Evolutionary conservation across 1,139 yeast species (phyloP), one percentile per base, ranked within the genome.

Genomic region (Geotrichum candidum): DNA sequence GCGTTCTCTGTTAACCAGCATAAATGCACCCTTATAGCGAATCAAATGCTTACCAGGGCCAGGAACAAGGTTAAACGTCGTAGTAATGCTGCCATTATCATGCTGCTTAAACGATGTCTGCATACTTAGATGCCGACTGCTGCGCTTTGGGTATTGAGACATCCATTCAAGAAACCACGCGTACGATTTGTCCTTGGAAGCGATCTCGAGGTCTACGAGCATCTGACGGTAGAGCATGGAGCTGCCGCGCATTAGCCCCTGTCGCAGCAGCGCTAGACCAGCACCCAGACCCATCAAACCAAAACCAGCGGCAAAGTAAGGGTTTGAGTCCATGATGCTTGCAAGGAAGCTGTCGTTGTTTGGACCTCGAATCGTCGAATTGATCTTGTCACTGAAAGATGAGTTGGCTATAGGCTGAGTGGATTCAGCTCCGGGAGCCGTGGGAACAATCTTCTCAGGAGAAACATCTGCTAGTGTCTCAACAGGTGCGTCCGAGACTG

Each of bases 111-210:
- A 91, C 66, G 83, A 84, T 3, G 99, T 94, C 69, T 91, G 96
- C 18, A 94, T 98, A 57, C 96, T 86, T 61, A 94, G 76, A 74
- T 95, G 97, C 68, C 97, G 81, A 22, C 95, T 87, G 45, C 83
- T 78, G 60, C 96, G 77, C 63, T 84, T 64, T 3, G 78, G 78
- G 71, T 90, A 84, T 68, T 84, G 85, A 0, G 97, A 84, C 97
- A 94, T 92, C 99, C 99, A 94, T 68, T 90, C 96, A 60, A 94
- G 78, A 70, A 94, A 92, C 98, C 99, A 95, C 60, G 86, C 80
- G 72, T 94, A 94, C 29, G 97, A 89, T 72, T 91, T 91, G 74
- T 94, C 99, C 74, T 90, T 90, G 29, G 95, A 87, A 27, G 97
- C 95, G 52, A 94, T 92, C 72, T 94, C 99, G 66, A 94, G 78